Conservation (phyloP, 495 filamentous ascomycete genomes). For the Glarea lozoyensis region DNA sequence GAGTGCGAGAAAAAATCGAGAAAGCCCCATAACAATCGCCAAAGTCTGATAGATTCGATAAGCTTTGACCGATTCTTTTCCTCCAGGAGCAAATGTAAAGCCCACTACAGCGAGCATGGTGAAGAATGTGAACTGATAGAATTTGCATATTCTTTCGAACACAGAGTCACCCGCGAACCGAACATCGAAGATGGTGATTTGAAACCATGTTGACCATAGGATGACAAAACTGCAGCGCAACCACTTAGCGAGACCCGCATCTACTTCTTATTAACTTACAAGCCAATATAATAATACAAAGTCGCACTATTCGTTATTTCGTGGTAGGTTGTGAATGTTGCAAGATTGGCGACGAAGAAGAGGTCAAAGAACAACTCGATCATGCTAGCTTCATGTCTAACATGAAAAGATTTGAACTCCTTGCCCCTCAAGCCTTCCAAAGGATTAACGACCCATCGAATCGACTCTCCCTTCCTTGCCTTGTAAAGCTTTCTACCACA, state of each 20-base stretch:
- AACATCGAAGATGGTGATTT: constrained; percentile 59
- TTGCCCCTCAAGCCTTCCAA: constrained; percentile 5
- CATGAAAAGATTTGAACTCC: constrained; percentile 2
- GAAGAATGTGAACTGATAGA: constrained; percentile 52
- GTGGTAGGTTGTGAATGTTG: constrained; percentile 50
- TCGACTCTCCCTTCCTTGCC: constrained; percentile 2
- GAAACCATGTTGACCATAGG: constrained; percentile 67
- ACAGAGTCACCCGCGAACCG: constrained; percentile 58
- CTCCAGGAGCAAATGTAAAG: constrained; percentile 36
- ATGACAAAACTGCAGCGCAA: constrained; percentile 31
- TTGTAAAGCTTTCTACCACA: neutral
- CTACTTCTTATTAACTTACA: constrained; percentile 9
- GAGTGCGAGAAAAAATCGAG: constrained; percentile 2
- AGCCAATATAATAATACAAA: constrained; percentile 8
- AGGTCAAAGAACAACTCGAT: constrained; percentile 52
- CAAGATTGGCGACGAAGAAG: constrained; percentile 55
- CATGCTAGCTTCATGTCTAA: constrained; percentile 28
- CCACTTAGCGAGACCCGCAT: neutral
- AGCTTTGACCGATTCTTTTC: constrained; percentile 10
- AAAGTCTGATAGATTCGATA: constrained; percentile 26
- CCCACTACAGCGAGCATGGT: constrained; percentile 55
- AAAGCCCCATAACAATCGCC: neutral
- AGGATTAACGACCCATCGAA: constrained; percentile 1
- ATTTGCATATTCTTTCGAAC: constrained; percentile 56
- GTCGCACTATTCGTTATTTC: constrained; percentile 27